Conservation (phyloP, 257 asterid species). For the Salvia miltiorrhiza region DNA sequence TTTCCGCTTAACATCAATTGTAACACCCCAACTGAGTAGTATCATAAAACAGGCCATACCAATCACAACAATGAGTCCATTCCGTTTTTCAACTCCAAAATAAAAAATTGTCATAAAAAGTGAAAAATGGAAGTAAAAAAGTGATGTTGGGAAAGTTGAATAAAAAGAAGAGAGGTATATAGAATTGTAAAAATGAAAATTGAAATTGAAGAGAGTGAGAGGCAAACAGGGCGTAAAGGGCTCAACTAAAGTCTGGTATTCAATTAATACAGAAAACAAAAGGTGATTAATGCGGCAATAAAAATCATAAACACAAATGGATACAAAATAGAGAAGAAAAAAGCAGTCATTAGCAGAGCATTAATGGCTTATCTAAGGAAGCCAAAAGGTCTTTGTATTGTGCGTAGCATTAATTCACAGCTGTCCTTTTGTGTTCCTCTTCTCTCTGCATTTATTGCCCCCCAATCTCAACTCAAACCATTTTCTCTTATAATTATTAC, state of each 20-base stretch:
- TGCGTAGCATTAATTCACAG: conserved; percentile 56
- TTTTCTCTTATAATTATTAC: background rate
- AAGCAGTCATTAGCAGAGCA: conserved; percentile 46
- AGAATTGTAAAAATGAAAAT: background rate
- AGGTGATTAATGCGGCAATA: conserved; percentile 38
- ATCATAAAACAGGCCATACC: background rate
- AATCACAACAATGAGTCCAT: background rate
- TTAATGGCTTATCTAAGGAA: conserved; percentile 49
- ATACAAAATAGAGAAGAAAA: conserved; percentile 16
- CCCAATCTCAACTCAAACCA: conserved; percentile 22
- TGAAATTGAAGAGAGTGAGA: background rate
- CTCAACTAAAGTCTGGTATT: conserved; percentile 33
- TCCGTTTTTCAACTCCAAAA: background rate
- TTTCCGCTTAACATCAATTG: background rate
- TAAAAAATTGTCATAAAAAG: background rate
- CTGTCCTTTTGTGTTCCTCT: conserved; percentile 51
- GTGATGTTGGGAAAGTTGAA: background rate
- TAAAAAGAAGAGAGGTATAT: background rate
- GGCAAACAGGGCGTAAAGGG: conserved; percentile 27
- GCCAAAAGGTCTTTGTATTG: conserved; percentile 49
- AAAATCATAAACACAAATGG: conserved; percentile 16
- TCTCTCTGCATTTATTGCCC: conserved; percentile 36
- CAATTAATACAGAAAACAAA: conserved; percentile 35
- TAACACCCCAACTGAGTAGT: background rate
- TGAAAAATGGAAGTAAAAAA: background rate